A percentile compares a stretch with the other conserved stretches of the same genome.
Conservation (phyloP, 2,329 filamentous ascomycete species). For the Fusarium mundagurra region DNA sequence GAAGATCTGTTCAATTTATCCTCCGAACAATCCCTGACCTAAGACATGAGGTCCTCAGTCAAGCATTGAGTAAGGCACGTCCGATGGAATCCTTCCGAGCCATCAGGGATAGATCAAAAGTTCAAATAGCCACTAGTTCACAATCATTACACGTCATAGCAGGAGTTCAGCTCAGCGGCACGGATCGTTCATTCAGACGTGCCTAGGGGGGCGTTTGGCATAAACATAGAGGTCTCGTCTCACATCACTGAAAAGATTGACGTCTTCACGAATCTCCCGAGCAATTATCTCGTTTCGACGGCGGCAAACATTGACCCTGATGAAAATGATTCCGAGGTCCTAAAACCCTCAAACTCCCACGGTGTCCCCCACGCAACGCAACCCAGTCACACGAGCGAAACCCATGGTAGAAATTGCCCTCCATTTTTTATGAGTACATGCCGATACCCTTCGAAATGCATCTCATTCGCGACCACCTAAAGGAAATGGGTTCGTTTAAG, state of each 20-base stretch:
- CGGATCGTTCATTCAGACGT: slow-evolving; percentile 17
- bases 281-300: slow-evolving; percentile 48
- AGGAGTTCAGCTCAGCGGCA: neutral
- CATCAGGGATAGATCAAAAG: neutral
- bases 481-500: slow-evolving; percentile 60
- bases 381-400: slow-evolving; percentile 52
- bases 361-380: slow-evolving; percentile 51
- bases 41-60: neutral
- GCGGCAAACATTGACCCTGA: slow-evolving; percentile 55
- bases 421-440: slow-evolving; percentile 60
- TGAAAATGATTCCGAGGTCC: slow-evolving; percentile 62
- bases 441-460: slow-evolving; percentile 56
- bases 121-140: neutral
- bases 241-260: slow-evolving; percentile 39
- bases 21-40: neutral
- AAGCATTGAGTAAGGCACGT: neutral
- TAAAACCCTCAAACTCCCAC: slow-evolving; percentile 59
- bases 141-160: slow-evolving; percentile 6
- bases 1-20: neutral
- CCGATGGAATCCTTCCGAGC: neutral
- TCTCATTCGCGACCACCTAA: slow-evolving; percentile 56
- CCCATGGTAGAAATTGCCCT: slow-evolving; percentile 54
- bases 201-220: slow-evolving; percentile 21
- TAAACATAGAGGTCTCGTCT: slow-evolving; percentile 29
- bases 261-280: slow-evolving; percentile 44